A percentile compares a stretch with the other conserved stretches of the same genome.
phyloP scores from a whole-genome alignment of 352 stramenopile genomes.

The Globisporangium carolinianum region DNA sequence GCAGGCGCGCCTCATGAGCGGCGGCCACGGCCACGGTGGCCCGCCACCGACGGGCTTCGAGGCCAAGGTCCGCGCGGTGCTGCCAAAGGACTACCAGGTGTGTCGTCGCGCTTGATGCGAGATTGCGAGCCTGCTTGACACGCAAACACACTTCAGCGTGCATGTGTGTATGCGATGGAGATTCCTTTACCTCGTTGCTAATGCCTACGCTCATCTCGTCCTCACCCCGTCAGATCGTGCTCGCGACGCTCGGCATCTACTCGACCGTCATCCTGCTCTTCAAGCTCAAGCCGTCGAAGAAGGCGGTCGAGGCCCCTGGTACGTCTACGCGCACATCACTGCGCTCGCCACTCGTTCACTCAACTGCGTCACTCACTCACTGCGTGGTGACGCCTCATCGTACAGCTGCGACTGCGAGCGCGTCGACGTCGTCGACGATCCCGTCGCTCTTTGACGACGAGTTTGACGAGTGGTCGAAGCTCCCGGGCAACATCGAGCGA shows the following conservation, averaged over 20 bases:
- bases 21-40: conserved; percentile 46
- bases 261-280: conserved; percentile 71
- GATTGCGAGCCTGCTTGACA: neutral
- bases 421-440: conserved; percentile 48
- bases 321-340: conserved; percentile 3
- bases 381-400: neutral
- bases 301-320: conserved; percentile 54
- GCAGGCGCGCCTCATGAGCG: conserved; percentile 71
- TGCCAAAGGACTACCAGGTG: conserved; percentile 85
- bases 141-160: neutral
- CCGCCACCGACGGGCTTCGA: conserved; percentile 68
- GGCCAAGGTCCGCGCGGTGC: conserved; percentile 78
- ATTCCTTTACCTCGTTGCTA: too few species aligned
- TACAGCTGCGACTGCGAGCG: conserved; percentile 25
- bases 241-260: conserved; percentile 79
- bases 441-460: conserved; percentile 81
- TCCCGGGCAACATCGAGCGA: conserved; percentile 76
- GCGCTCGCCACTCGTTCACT: neutral
- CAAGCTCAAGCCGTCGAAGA: conserved; percentile 83
- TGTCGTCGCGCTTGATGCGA: conserved; percentile 4
- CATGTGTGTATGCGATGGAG: too few species aligned
- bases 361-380: neutral
- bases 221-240: conserved; percentile 48
- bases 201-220: neutral
- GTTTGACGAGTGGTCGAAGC: conserved; percentile 83